Evolutionary conservation across 129 eudicot genomes (phyloP).

Genomic region (Calendula officinalis): DNA sequence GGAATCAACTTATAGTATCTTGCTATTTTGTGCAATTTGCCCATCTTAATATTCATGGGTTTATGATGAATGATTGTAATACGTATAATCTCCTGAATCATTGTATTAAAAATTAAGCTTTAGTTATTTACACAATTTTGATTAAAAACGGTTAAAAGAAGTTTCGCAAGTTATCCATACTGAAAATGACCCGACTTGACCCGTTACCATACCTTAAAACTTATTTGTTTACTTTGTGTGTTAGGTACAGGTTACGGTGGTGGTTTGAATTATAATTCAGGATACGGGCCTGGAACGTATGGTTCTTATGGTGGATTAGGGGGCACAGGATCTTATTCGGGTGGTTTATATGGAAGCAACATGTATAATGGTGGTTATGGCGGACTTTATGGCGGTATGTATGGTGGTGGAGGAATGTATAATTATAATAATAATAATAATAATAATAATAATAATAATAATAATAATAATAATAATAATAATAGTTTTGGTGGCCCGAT

Average conservation of each 20-base stretch:
- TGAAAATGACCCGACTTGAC: too few relatives aligned
- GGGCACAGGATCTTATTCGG: constrained; percentile 44
- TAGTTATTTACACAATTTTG: too few relatives aligned
- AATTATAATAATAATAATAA: constrained; percentile 41
- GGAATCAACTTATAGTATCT: too few relatives aligned
- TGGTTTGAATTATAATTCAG: constrained; percentile 50
- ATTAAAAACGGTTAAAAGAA: too few relatives aligned
- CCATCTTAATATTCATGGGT: too few relatives aligned
- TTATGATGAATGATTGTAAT: too few relatives aligned
- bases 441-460: constrained; percentile 38
- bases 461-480: constrained; percentile 41
- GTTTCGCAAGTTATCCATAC: too few relatives aligned
- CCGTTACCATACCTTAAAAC: not conserved
- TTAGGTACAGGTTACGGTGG: constrained; percentile 48
- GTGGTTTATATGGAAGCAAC: constrained; percentile 64
- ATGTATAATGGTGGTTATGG: constrained; percentile 85
- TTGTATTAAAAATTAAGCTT: too few relatives aligned
- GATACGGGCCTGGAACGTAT: constrained; percentile 59
- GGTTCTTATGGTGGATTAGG: constrained; percentile 64
- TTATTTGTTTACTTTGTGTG: constrained; percentile 5
- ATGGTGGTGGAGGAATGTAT: constrained; percentile 50
- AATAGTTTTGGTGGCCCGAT: constrained; percentile 53
- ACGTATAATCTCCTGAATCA: too few relatives aligned
- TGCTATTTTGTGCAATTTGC: too few relatives aligned
- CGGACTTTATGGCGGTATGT: constrained; percentile 66